These are phyloP conservation scores for Ascochyta viciae-villosae DNA, from an alignment of 2,329 filamentous ascomycete species.

Conservation along the genomic window DNA sequence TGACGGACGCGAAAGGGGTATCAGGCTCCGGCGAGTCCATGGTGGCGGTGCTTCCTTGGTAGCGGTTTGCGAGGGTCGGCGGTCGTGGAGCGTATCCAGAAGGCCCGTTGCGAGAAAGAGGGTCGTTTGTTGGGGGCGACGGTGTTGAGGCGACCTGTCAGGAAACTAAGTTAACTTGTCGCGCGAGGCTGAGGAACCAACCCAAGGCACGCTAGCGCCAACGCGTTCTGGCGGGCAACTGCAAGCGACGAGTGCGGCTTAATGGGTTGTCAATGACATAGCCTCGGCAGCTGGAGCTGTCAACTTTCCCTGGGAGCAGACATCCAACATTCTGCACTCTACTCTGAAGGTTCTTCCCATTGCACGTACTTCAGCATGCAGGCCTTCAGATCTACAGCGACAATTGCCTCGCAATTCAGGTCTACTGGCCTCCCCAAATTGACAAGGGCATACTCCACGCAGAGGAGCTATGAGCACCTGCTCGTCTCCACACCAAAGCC, in stretches of 20 bases:
- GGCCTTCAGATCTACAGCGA: constrained; percentile 64
- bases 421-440: constrained; percentile 64
- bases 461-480: constrained; percentile 75
- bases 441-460: constrained; percentile 58
- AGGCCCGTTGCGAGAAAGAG: not conserved
- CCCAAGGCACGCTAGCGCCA: constrained; percentile 11
- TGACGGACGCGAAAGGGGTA: constrained; percentile 90
- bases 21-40: constrained; percentile 92
- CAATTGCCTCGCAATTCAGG: constrained; percentile 66
- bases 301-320: not conserved
- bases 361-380: constrained; percentile 47
- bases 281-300: constrained; percentile 16
- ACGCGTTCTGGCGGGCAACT: constrained; percentile 15
- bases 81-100: not conserved
- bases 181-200: constrained; percentile 14
- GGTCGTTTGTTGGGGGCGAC: constrained; percentile 16
- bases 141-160: constrained; percentile 41
- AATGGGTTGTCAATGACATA: constrained; percentile 11
- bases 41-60: constrained; percentile 5
- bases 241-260: not conserved
- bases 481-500: constrained; percentile 81
- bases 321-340: not conserved
- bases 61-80: not conserved
- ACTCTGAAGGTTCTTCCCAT: not conserved
- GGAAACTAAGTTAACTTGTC: constrained; percentile 21